Percentiles rank a stretch among this genome's conserved stretches.
Evolutionary conservation across 1,139 yeast genomes (phyloP).

Genomic region (Zygosaccharomyces sapae): DNA sequence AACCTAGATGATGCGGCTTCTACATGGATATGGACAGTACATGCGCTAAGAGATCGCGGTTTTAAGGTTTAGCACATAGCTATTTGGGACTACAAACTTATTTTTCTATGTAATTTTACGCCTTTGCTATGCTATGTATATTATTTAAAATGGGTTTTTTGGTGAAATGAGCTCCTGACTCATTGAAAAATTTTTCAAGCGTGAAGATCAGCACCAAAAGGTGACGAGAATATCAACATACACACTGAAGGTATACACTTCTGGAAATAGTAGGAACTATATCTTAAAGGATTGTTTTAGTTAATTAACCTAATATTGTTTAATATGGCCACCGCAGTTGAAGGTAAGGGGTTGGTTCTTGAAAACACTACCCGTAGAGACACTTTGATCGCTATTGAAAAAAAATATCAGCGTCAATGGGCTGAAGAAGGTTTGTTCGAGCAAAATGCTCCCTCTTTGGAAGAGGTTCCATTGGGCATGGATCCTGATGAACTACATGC

Average conservation of each 20-base stretch:
- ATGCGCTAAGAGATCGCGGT: conserved; percentile 54
- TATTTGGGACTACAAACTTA: not conserved
- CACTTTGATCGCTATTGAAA: conserved; percentile 82
- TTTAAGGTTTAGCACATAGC: conserved; percentile 20
- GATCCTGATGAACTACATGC: conserved; percentile 64
- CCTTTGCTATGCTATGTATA: not conserved
- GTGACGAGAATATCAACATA: not conserved
- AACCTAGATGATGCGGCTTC: conserved; percentile 61
- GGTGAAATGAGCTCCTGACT: not conserved
- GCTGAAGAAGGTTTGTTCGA: conserved; percentile 79
- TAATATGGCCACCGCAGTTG: conserved; percentile 23
- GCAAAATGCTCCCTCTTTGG: conserved; percentile 76
- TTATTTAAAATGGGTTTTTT: not conserved
- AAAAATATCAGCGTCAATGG: conserved; percentile 86
- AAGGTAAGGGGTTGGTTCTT: conserved; percentile 35
- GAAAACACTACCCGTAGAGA: conserved; percentile 84
- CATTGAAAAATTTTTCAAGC: not conserved
- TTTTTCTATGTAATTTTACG: not conserved
- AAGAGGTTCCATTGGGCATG: conserved; percentile 57
- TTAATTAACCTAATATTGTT: not conserved
- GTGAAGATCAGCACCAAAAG: not conserved
- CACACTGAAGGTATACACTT: not conserved
- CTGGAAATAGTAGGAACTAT: not conserved
- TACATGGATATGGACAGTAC: conserved; percentile 80
- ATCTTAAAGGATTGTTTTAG: not conserved